Conservation (phyloP, 495 filamentous ascomycete genomes). For the Neurospora hispaniola region DNA sequence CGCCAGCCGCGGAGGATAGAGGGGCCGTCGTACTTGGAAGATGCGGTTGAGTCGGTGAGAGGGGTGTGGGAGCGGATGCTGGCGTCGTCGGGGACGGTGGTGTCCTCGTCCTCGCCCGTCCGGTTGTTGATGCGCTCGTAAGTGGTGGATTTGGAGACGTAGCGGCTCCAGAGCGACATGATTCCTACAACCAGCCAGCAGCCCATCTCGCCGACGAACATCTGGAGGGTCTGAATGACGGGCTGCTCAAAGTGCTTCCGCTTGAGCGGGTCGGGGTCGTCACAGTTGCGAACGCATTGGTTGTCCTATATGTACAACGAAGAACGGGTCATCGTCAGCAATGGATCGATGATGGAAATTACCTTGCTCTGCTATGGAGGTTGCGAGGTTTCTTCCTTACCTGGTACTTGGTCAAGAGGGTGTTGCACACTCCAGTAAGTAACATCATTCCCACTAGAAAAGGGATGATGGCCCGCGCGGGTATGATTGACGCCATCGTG, state of each 20-base stretch:
- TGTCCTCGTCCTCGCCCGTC: slow-evolving; percentile 22
- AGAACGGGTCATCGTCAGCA: neutral
- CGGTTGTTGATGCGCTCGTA: slow-evolving; percentile 48
- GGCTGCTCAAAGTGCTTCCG: slow-evolving; percentile 78
- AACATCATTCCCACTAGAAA: slow-evolving; percentile 91
- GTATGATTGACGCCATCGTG: slow-evolving; percentile 29
- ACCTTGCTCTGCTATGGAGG: neutral
- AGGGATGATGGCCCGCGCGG: slow-evolving; percentile 52
- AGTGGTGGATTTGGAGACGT: slow-evolving; percentile 33
- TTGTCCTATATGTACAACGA: slow-evolving; percentile 53
- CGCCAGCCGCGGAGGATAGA: slow-evolving; percentile 57
- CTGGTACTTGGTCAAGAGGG: slow-evolving; percentile 92
- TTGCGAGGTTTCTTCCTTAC: slow-evolving; percentile 30
- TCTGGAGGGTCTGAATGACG: slow-evolving; percentile 88
- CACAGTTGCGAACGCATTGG: slow-evolving; percentile 89
- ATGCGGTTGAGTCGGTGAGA: slow-evolving; percentile 33
- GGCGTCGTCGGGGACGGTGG: slow-evolving; percentile 32
- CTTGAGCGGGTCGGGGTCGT: slow-evolving; percentile 57
- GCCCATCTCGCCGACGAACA: slow-evolving; percentile 90
- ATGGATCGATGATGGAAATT: neutral
- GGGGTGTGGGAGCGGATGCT: slow-evolving; percentile 36
- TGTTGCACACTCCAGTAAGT: slow-evolving; percentile 83
- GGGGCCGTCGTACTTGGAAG: slow-evolving; percentile 20
- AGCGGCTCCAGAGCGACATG: slow-evolving; percentile 52
- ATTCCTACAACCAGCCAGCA: slow-evolving; percentile 77